Evolutionary conservation across 768 basidiomycete genomes (phyloP).

Genomic region (Gelatoporia subvermispora): DNA sequence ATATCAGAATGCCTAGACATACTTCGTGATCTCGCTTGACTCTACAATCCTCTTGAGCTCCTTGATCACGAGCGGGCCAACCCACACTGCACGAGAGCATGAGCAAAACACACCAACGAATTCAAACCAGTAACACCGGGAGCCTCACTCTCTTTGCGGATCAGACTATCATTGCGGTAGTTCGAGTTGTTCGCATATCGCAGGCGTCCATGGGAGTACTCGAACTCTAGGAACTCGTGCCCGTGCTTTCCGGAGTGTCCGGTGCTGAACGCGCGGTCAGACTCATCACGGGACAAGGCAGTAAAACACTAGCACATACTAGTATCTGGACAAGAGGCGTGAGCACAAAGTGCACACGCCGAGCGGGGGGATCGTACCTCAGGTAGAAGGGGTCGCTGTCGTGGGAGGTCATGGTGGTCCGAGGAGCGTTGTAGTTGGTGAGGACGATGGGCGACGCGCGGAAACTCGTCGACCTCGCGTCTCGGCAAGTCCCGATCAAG

Average conservation of each 20-base stretch:
- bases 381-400: conserved; percentile 81
- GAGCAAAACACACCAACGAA: not conserved
- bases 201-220: conserved; percentile 93
- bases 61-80: conserved; percentile 86
- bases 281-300: not conserved
- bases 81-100: conserved; percentile 65
- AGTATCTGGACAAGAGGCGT: conserved; percentile 37
- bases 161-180: conserved; percentile 95
- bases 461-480: not conserved
- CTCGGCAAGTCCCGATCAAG: not conserved
- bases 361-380: conserved; percentile 39
- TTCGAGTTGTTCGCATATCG: conserved; percentile 99
- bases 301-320: conserved; percentile 32
- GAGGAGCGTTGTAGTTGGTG: not conserved
- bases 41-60: conserved; percentile 94
- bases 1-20: conserved; percentile 16
- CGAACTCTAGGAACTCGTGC: conserved; percentile 97
- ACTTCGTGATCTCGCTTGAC: conserved; percentile 94
- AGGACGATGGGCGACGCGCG: not conserved
- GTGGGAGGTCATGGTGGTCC: conserved; percentile 36
- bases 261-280: conserved; percentile 57
- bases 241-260: conserved; percentile 99
- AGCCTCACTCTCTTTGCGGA: conserved; percentile 94
- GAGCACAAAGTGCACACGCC: conserved; percentile 21
- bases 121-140: not conserved